Evolutionary conservation across 1,284 basidiomycete species (phyloP).

Genomic region (Fomitiporia mediterranea): DNA sequence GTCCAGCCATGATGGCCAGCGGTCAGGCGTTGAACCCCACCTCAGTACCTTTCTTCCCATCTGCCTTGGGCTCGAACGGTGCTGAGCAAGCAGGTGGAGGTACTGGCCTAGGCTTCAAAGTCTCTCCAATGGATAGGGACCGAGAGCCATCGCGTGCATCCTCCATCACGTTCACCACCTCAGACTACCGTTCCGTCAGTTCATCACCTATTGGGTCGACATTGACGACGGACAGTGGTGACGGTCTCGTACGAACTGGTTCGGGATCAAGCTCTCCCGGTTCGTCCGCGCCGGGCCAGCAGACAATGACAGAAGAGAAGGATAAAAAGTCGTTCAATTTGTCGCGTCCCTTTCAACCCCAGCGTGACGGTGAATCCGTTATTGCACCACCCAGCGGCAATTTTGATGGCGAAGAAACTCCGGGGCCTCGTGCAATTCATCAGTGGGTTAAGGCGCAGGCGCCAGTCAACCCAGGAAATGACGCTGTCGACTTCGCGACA

Average conservation of each 20-base stretch:
- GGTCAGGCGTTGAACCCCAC: slow-evolving; percentile 72
- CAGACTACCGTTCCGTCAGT: slow-evolving; percentile 59
- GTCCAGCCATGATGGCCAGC: slow-evolving; percentile 53
- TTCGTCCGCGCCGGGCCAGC: slow-evolving; percentile 11
- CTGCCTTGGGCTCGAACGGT: slow-evolving; percentile 51
- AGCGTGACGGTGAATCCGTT: slow-evolving; percentile 6
- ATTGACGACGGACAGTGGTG: slow-evolving; percentile 19
- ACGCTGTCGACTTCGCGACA: slow-evolving; percentile 13
- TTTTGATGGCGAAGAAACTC: slow-evolving; percentile 19
- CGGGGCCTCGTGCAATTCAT: slow-evolving; percentile 20
- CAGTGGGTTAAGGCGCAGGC: slow-evolving; percentile 19
- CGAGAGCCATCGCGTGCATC: slow-evolving; percentile 53
- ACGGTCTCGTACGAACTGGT: slow-evolving; percentile 6
- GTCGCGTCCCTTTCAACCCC: background rate
- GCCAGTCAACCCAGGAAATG: slow-evolving; percentile 11
- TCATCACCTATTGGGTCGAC: slow-evolving; percentile 53
- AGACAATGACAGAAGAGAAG: slow-evolving; percentile 16
- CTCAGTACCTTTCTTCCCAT: slow-evolving; percentile 79
- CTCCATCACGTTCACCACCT: slow-evolving; percentile 52
- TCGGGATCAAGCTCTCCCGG: slow-evolving; percentile 8
- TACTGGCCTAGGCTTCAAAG: slow-evolving; percentile 41
- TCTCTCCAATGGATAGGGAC: slow-evolving; percentile 39
- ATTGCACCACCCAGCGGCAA: slow-evolving; percentile 2
- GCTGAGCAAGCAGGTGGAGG: slow-evolving; percentile 33
- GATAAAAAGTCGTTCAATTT: slow-evolving; percentile 4